Base-by-base conservation (phyloP, 2,329 filamentous ascomycete species). In the Hypoxylon rubiginosum region DNA sequence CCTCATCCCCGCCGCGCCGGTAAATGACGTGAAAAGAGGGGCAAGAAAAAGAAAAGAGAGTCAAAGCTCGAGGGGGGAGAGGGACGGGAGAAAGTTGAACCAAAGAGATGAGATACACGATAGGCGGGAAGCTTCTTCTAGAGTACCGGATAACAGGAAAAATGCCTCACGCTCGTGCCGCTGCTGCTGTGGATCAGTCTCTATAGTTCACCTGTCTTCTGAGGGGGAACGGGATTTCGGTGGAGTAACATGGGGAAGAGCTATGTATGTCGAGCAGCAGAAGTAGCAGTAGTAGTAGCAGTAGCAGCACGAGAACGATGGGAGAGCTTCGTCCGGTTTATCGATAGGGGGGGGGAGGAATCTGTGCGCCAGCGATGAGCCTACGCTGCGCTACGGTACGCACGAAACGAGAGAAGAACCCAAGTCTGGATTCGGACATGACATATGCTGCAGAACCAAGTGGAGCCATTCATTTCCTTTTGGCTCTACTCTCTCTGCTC, bases 21-120 rank as follows among this genome's bases (percentile, higher is more conserved):
- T 36, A 51, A 53, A 57, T 65, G 58, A 65, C 46, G 48, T 63
- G 66, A 66, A 66, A 66, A 65, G 62, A 68, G 66, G 66, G 66
- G 57, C 54, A 39, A 26, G 6, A 15, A 2, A 32, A 32, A 30
- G 41, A 39, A 15, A 2, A 50, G 39, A 30, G 41, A 39, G 50
- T 49, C 53, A 57, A 53, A 60, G 62, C 39, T 52, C 11, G 48
- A 57, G 30, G 24, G 11, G 21, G 21, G 4, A 4, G 21, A 4
- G 21, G 21, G 3, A 41, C 24, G 19, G 24, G 51, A 34, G 26
- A 13, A 15, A 24, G 15, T 48, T 48, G 10, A 48, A 7, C 45
- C 21, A 21, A 24, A 28, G 45, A 26, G 10, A 13, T 9, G 10
- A 11, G 7, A 28, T 26, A 13, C 26, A 39, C 34, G 43, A 15